Percentiles rank a stretch among this genome's conserved stretches.
Evolutionary conservation across 164 flowering plant genomes (phyloP).

Genomic region (Vitis cinerea): DNA sequence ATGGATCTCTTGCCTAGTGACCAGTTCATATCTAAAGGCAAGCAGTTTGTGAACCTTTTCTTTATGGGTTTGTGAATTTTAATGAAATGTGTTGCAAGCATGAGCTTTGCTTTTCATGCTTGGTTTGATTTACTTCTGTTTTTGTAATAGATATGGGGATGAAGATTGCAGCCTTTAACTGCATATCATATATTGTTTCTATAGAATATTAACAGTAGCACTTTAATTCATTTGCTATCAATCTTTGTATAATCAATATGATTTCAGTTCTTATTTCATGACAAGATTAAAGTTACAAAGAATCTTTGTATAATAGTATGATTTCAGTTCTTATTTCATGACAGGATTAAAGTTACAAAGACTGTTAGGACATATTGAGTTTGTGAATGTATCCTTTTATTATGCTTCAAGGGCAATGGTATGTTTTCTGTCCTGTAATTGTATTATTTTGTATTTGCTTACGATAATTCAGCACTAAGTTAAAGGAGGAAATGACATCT

Average conservation of each 20-base stretch:
- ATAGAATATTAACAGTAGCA: too few relatives aligned
- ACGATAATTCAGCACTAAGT: neutral
- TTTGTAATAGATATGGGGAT: too few relatives aligned
- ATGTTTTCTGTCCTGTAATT: slow-evolving; percentile 14
- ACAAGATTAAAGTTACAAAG: slow-evolving; percentile 65
- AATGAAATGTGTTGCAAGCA: neutral
- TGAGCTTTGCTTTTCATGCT: too few relatives aligned
- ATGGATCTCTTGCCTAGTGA: slow-evolving; percentile 84
- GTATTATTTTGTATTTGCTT: neutral
- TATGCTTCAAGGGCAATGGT: slow-evolving; percentile 75
- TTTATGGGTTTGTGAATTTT: too few relatives aligned
- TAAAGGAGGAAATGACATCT: neutral
- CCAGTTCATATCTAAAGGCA: slow-evolving; percentile 74
- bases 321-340: slow-evolving; percentile 6
- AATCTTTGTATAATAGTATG: neutral
- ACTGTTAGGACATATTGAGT: slow-evolving; percentile 66
- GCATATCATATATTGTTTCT: neutral
- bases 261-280: slow-evolving; percentile 6
- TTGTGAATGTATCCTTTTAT: slow-evolving; percentile 62
- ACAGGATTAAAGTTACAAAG: slow-evolving; percentile 66
- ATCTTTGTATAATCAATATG: neutral
- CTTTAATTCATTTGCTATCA: neutral
- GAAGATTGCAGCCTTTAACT: neutral
- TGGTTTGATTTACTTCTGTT: too few relatives aligned
- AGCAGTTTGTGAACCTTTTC: slow-evolving; percentile 14